phyloP scores from a whole-genome alignment of 148 eudicot genomes.

The Nepenthes mirabilis region DNA sequence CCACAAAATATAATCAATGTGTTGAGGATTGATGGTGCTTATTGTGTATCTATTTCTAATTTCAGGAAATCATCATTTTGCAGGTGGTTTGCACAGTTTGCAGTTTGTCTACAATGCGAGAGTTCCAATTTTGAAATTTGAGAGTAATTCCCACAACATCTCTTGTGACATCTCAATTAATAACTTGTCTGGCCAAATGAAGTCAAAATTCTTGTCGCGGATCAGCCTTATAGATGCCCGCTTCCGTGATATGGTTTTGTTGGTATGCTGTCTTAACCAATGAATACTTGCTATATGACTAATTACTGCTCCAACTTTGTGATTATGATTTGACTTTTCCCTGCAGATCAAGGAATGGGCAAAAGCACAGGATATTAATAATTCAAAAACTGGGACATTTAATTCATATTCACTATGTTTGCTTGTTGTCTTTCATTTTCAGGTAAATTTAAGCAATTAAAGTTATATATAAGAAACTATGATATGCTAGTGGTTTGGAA shows the following conservation, averaged over 20 bases:
- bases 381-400: slow-evolving; percentile 61
- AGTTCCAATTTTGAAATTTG: slow-evolving; percentile 71
- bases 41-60: no score
- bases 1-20: no score
- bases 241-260: slow-evolving; percentile 77
- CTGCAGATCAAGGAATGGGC: slow-evolving; percentile 99
- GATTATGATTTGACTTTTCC: slow-evolving; percentile 5
- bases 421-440: slow-evolving; percentile 89
- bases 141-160: slow-evolving; percentile 38
- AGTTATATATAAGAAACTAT: neutral
- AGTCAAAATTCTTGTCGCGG: slow-evolving; percentile 76
- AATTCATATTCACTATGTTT: slow-evolving; percentile 78
- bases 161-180: slow-evolving; percentile 86
- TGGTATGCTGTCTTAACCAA: slow-evolving; percentile 35
- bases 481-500: neutral
- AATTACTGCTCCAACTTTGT: slow-evolving; percentile 7
- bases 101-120: slow-evolving; percentile 65
- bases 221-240: slow-evolving; percentile 78
- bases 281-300: slow-evolving; percentile 1
- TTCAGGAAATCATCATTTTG: slow-evolving; percentile 8
- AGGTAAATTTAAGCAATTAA: slow-evolving; percentile 31
- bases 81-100: slow-evolving; percentile 59
- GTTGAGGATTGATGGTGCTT: no score
- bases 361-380: slow-evolving; percentile 66
- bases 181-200: slow-evolving; percentile 82